Evolutionary conservation across 495 filamentous ascomycete species (phyloP), one percentile per base, ranked within the genome.

Genomic region (Talaromyces ruber): DNA sequence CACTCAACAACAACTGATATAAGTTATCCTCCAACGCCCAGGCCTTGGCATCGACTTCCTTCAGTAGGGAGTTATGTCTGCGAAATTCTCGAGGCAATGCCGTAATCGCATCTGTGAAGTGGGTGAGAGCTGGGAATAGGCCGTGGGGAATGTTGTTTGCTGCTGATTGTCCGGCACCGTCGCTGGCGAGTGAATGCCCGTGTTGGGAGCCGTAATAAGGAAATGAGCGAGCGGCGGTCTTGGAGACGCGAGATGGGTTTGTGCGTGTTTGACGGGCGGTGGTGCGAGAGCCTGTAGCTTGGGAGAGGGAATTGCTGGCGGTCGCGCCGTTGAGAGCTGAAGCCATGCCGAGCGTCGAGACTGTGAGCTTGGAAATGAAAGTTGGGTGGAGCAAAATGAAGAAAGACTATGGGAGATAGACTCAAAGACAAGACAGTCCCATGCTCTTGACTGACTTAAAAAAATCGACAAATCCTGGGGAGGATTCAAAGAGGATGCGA

Each of bases 81-180:
- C 96, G 90, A 59, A 96, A 91, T 70, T 99, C 94, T 70, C 91
- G 90, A 7, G 94, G 94, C 5, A 99, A 86, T 25, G 95, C 93
- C 21, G 89, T 88, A 66, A 97, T 90, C 53, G 92, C 86, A 73
- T 98, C 92, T 61, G 93, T 88, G 73, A 98, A 99, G 76, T 93
- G 89, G 28, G 90, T 92, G 63, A 97, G 88, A 25, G 92, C 95
- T 58, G 94, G 95, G 67, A 93, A 95, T 77, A 98, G 88, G 43
- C 86, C 86, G 50, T 82, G 83, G 30, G 77, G 70, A 26, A 71
- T 70, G 66, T 71, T 67, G 60, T 28, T 54, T 7, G 51, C 51
- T 54, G 51, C 8, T 26, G 72, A 58, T 14, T 74, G 61, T 47
- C 72, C 62, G 56, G 76, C 65, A 62, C 74, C 70, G 39, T 63